Evolutionary conservation across 2,329 filamentous ascomycete species (phyloP).

Genomic region (Aspergillus versicolor): DNA sequence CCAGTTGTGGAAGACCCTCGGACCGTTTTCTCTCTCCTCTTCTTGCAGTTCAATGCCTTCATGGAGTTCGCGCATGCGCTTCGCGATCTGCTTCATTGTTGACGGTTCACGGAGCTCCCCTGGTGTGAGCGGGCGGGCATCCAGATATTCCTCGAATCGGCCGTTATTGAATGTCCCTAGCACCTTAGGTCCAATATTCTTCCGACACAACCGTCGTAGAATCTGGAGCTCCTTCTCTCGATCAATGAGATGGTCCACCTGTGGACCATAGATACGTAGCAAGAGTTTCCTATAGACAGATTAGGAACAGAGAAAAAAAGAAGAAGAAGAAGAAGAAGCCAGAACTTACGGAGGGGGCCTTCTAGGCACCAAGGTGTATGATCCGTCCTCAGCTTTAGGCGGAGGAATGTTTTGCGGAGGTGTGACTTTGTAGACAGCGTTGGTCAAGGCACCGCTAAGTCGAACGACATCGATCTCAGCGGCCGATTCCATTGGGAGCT

Average conservation of each 20-base stretch:
- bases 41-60: constrained; percentile 85
- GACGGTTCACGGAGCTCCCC: constrained; percentile 75
- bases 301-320: neutral
- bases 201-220: constrained; percentile 78
- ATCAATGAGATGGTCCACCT: constrained; percentile 94
- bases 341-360: constrained; percentile 54
- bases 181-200: constrained; percentile 88
- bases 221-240: constrained; percentile 86
- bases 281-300: constrained; percentile 64
- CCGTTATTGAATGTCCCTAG: constrained; percentile 93
- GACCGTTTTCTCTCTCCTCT: constrained; percentile 73
- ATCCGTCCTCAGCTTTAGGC: constrained; percentile 39
- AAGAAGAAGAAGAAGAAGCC: too few relatives aligned
- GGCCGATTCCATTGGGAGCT: constrained; percentile 58
- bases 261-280: constrained; percentile 87
- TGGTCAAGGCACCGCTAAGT: constrained; percentile 85
- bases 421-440: constrained; percentile 91
- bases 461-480: constrained; percentile 47
- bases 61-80: constrained; percentile 94
- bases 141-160: constrained; percentile 91
- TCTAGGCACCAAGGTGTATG: constrained; percentile 38
- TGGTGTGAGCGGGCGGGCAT: constrained; percentile 76
- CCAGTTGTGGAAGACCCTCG: constrained; percentile 90
- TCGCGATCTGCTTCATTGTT: constrained; percentile 89
- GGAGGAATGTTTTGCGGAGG: constrained; percentile 66